A percentile compares a stretch with the other conserved stretches of the same genome.
phyloP scores from a whole-genome alignment of 768 basidiomycete genomes.

The Leccinum ochraceum region DNA sequence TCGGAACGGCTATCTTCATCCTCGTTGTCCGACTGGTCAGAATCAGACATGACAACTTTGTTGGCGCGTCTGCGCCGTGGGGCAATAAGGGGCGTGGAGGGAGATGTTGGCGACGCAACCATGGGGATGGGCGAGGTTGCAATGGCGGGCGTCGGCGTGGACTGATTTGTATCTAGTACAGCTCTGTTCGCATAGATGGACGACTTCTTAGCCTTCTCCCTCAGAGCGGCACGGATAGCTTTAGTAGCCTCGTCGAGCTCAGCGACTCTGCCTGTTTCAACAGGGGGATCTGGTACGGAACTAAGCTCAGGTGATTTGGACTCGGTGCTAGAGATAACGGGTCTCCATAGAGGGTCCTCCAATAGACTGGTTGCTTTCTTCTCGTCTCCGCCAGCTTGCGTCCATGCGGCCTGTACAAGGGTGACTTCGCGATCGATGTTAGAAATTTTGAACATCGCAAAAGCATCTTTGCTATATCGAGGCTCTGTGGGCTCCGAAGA shows the following conservation, averaged over 20 bases:
- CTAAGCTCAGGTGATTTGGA: constrained; percentile 15
- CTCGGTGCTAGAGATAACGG: constrained; percentile 27
- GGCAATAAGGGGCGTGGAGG: constrained; percentile 42
- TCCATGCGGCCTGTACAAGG: constrained; percentile 67
- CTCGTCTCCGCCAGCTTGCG: constrained; percentile 41
- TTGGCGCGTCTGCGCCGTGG: constrained; percentile 55
- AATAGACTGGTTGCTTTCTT: constrained; percentile 60
- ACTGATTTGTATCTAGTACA: constrained; percentile 46
- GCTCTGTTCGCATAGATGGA: constrained; percentile 62
- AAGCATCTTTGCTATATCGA: constrained; percentile 34
- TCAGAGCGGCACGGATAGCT: constrained; percentile 62
- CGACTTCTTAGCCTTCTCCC: constrained; percentile 81
- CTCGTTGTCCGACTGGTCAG: constrained; percentile 50
- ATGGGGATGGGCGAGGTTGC: constrained; percentile 34
- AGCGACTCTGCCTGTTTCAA: constrained; percentile 57
- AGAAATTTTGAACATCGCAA: constrained; percentile 61
- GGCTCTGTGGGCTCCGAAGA: constrained; percentile 33
- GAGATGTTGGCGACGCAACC: constrained; percentile 39
- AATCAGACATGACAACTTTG: constrained; percentile 66
- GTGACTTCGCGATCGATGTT: constrained; percentile 45
- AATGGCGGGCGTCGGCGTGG: constrained; percentile 37
- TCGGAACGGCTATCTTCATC: constrained; percentile 40
- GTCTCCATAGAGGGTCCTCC: constrained; percentile 57
- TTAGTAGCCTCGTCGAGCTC: constrained; percentile 72
- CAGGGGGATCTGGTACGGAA: constrained; percentile 20